phyloP scores from a whole-genome alignment of 2,329 filamentous ascomycete species.

The Hypoxylon sp. region DNA sequence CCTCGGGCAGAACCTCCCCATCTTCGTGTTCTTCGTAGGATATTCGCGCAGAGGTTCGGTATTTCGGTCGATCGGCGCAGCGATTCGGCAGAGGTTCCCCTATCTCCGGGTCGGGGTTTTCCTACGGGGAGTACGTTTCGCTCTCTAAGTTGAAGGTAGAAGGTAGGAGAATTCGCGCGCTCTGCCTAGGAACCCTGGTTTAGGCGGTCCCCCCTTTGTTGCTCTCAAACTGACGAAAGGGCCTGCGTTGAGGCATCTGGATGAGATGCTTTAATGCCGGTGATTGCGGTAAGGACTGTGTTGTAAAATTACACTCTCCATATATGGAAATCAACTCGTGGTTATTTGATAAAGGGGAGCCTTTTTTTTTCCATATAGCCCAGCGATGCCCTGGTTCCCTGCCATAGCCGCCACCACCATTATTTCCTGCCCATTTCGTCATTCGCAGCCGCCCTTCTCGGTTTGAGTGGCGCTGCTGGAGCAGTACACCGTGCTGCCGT shows the following conservation, averaged over 20 bases:
- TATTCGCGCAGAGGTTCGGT: constrained; percentile 28
- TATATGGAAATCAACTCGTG: constrained; percentile 33
- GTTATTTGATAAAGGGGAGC: constrained; percentile 36
- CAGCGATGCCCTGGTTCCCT: constrained; percentile 24
- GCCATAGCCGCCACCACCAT: constrained; percentile 20
- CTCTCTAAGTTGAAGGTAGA: constrained; percentile 6
- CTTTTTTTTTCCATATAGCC: constrained; percentile 20
- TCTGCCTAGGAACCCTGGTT: constrained; percentile 3
- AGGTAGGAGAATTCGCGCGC: constrained; percentile 10
- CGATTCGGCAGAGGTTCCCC: constrained; percentile 32
- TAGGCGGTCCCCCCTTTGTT: constrained; percentile 2
- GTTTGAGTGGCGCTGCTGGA: constrained; percentile 20
- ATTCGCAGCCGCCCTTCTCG: constrained; percentile 7
- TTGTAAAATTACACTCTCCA: constrained; percentile 43
- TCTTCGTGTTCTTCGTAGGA: constrained; percentile 1
- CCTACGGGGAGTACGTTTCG: constrained; percentile 8
- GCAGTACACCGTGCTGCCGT: constrained; percentile 14
- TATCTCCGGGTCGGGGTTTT: constrained; percentile 11
- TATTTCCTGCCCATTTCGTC: constrained; percentile 20
- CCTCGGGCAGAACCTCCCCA: constrained; percentile 1
- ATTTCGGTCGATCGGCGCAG: constrained; percentile 18
- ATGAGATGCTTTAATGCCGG: constrained; percentile 29
- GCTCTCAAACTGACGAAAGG: constrained; percentile 17
- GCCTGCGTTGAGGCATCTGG: constrained; percentile 17
- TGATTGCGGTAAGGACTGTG: constrained; percentile 45